Percentiles rank a stretch among this genome's conserved stretches.
phyloP scores from a whole-genome alignment of 1,284 basidiomycete species.

The Rhizoctonia solani region DNA sequence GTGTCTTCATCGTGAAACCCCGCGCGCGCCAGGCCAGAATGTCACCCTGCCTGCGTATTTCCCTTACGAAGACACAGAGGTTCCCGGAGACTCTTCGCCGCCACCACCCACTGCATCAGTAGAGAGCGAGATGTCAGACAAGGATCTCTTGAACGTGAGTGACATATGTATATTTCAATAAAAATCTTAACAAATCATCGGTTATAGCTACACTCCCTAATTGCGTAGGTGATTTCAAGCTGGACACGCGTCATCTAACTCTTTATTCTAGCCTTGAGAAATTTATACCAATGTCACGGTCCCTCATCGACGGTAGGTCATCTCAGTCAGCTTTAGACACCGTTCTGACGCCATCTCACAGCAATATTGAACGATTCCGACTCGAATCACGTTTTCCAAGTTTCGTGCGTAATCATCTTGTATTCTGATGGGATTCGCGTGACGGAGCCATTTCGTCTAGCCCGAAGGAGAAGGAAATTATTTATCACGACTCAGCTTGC shows the following conservation, averaged over 20 bases:
- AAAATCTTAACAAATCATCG: not conserved
- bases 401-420: slow-evolving; percentile 51
- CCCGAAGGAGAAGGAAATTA: slow-evolving; percentile 61
- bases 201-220: slow-evolving; percentile 56
- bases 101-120: slow-evolving; percentile 33
- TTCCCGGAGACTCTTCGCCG: slow-evolving; percentile 23
- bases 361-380: slow-evolving; percentile 56
- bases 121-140: slow-evolving; percentile 45
- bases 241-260: slow-evolving; percentile 7
- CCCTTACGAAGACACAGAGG: not conserved
- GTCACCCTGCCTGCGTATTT: slow-evolving; percentile 38
- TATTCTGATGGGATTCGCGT: slow-evolving; percentile 40
- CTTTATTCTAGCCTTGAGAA: slow-evolving; percentile 58
- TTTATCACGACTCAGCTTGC: slow-evolving; percentile 63
- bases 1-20: slow-evolving; percentile 35
- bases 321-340: slow-evolving; percentile 8
- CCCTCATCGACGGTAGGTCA: slow-evolving; percentile 56
- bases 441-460: slow-evolving; percentile 47
- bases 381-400: slow-evolving; percentile 57
- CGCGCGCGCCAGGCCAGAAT: slow-evolving; percentile 33
- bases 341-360: slow-evolving; percentile 42
- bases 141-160: slow-evolving; percentile 54
- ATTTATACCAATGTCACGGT: slow-evolving; percentile 63
- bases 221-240: slow-evolving; percentile 55
- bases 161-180: not conserved